Evolutionary conservation across 306 rosid species (phyloP).

Genomic region (Cyamopsis tetragonoloba): DNA sequence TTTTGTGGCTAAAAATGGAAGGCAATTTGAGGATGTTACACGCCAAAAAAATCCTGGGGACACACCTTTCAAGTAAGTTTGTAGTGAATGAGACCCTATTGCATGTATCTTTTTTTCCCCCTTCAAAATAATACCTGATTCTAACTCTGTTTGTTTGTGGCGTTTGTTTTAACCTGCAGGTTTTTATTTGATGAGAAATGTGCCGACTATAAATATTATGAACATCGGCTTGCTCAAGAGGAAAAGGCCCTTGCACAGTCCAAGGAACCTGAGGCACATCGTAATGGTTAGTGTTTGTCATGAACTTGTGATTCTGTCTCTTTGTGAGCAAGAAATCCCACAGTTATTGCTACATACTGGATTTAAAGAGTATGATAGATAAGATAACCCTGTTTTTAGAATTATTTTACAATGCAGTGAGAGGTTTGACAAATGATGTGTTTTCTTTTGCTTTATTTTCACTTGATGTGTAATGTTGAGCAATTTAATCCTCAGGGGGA

Average conservation of each 20-base stretch:
- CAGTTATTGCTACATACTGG: background rate
- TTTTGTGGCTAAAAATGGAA: conserved; percentile 99
- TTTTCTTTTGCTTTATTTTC: conserved; percentile 2
- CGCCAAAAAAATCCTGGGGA: conserved; percentile 98
- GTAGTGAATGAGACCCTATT: background rate
- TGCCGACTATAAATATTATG: conserved; percentile 86
- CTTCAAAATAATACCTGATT: too few relatives aligned
- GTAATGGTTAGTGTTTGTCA: conserved; percentile 41
- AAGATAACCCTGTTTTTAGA: background rate
- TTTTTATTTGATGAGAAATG: conserved; percentile 80
- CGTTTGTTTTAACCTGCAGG: conserved; percentile 41
- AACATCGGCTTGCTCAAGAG: conserved; percentile 73
- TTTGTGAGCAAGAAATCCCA: background rate
- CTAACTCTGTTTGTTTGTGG: conserved; percentile 6
- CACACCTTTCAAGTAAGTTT: conserved; percentile 81
- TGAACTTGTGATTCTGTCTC: background rate
- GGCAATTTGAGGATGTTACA: conserved; percentile 94
- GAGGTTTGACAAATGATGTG: background rate
- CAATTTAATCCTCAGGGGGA: conserved; percentile 52
- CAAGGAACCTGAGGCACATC: conserved; percentile 50
- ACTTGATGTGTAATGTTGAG: background rate
- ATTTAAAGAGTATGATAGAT: background rate
- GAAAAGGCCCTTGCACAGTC: conserved; percentile 60
- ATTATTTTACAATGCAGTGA: background rate
- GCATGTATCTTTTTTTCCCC: background rate